These are phyloP conservation scores for Medicago truncatula DNA, from an alignment of 306 rosid genomes.

Conservation along the genomic window DNA sequence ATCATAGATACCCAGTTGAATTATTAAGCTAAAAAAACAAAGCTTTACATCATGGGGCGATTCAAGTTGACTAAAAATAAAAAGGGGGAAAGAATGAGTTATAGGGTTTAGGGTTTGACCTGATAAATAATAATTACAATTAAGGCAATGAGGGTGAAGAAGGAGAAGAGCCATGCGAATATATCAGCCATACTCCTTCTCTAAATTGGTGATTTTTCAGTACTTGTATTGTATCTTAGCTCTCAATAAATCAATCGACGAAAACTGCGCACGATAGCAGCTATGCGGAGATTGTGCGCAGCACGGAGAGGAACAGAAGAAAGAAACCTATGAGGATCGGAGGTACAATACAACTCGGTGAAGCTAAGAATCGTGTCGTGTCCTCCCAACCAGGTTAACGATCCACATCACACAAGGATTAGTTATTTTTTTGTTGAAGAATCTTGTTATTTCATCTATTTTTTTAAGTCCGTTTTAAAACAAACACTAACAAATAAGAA, in stretches of 20 bases:
- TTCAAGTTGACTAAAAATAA: conserved; percentile 20
- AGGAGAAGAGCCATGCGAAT: conserved; percentile 85
- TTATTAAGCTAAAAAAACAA: conserved; percentile 20
- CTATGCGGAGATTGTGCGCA: conserved; percentile 20
- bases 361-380: conserved; percentile 42
- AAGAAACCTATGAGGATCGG: conserved; percentile 23
- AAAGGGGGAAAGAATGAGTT: too few species aligned
- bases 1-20: conserved; percentile 33
- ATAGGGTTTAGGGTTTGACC: conserved; percentile 42
- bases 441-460: too few species aligned
- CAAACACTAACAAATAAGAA: too few species aligned
- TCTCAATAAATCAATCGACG: conserved; percentile 3
- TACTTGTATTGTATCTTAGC: neutral
- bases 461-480: too few species aligned
- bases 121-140: conserved; percentile 75
- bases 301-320: conserved; percentile 5
- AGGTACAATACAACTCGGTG: conserved; percentile 5
- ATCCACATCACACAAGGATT: neutral
- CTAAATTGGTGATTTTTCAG: neutral
- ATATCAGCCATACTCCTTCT: conserved; percentile 72
- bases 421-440: too few species aligned
- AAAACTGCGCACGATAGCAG: conserved; percentile 34
- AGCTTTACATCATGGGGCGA: conserved; percentile 1
- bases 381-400: conserved; percentile 13
- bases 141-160: conserved; percentile 81